Percentiles rank a stretch among this genome's conserved stretches.
These are phyloP conservation scores for Lachnellula willkommii DNA, from an alignment of 2,329 filamentous ascomycete genomes.

Conservation along the genomic window DNA sequence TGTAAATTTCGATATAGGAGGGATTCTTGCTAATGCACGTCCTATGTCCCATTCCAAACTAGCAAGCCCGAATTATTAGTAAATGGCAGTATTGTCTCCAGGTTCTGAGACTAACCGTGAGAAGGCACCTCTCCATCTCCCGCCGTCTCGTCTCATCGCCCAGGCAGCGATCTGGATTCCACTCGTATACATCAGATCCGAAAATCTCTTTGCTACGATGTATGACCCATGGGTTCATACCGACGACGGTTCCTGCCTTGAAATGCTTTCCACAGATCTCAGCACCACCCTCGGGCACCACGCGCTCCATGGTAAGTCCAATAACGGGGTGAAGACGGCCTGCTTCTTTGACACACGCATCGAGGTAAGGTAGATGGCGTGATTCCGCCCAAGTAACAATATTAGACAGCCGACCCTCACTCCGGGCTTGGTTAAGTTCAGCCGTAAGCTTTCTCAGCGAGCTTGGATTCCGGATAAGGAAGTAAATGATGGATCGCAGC, in stretches of 20 bases:
- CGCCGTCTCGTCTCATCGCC: slow-evolving; percentile 28
- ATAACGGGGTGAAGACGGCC: slow-evolving; percentile 46
- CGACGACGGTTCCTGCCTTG: slow-evolving; percentile 35
- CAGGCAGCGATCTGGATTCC: slow-evolving; percentile 46
- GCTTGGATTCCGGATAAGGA: slow-evolving; percentile 31
- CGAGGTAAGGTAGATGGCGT: slow-evolving; percentile 38
- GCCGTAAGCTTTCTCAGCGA: slow-evolving; percentile 22
- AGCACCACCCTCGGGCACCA: slow-evolving; percentile 41
- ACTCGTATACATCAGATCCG: slow-evolving; percentile 41
- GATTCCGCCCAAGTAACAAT: slow-evolving; percentile 15
- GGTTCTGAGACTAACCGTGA: slow-evolving; percentile 25
- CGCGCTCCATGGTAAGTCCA: slow-evolving; percentile 43
- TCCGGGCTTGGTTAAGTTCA: slow-evolving; percentile 33
- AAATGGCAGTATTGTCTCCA: not conserved
- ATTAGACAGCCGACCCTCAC: not conserved
- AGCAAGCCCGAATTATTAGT: slow-evolving; percentile 25
- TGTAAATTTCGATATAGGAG: slow-evolving; percentile 39
- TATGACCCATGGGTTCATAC: slow-evolving; percentile 38
- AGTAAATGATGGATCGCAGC: slow-evolving; percentile 33
- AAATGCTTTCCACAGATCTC: slow-evolving; percentile 34
- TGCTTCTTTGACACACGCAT: slow-evolving; percentile 36
- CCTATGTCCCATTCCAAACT: slow-evolving; percentile 38
- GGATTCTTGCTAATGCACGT: slow-evolving; percentile 40
- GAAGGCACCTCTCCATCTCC: slow-evolving; percentile 24
- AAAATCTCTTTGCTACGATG: slow-evolving; percentile 38